Evolutionary conservation across 805 yeast species (phyloP), one percentile per base, ranked within the genome.

Genomic region (Zygosaccharomyces bisporus): DNA sequence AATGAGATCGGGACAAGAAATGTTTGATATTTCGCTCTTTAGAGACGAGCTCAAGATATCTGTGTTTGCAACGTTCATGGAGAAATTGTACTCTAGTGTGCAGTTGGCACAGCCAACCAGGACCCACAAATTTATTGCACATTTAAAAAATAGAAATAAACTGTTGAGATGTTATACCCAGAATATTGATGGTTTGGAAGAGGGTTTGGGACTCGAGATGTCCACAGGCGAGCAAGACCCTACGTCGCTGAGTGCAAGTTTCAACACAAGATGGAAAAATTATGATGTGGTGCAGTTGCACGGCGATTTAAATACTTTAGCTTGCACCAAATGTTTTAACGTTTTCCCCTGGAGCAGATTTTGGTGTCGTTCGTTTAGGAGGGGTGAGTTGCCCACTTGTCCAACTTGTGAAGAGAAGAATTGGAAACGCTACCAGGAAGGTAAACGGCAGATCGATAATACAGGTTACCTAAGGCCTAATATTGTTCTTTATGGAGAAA

Each of bases 401-500:
- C 79, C 82, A 0, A 67, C 67, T 23, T 91, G 99, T 62, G 64
- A 74, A 37, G 73, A 71, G 8, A 70, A 71, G 29, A 81, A 76
- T 49, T 69, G 74, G 43, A 76, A 75, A 38, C 70, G 96, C 37
- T 67, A 75, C 10, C 71, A 69, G 45, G 64, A 71, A 13, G 98
- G 98, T 3, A 89, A 89, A 63, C 67, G 99, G 44, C 61, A 76
- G 6, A 79, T 85, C 1, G 83, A 86, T 0, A 70, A 71, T 34
- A 77, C 83, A 4, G 99, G 99, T 0, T 65, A 79, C 19, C 67
- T 93, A 34, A 73, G 96, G 45, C 99, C 99, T 4, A 84, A 84
- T 56, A 89, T 91, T 46, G 95, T 91, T 1, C 71, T 91, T 17
- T 91, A 91, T 62, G 97, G 97, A 1, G 98, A 91, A 60, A 82